Evolutionary conservation across 768 basidiomycete genomes (phyloP), one percentile per base, ranked within the genome.

Genomic region (Panus rudis): DNA sequence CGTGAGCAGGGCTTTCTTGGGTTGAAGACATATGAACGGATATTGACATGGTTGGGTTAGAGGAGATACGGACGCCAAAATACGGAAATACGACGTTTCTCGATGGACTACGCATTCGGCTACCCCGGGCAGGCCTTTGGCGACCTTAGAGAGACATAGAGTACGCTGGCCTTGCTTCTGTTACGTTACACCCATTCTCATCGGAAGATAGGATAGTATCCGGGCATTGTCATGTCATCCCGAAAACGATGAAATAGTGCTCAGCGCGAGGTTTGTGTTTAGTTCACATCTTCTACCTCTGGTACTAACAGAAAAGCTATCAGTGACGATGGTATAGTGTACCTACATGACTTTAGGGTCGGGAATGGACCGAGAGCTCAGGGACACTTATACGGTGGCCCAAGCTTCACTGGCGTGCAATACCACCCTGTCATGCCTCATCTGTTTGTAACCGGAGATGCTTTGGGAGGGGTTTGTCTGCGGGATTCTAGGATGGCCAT

Each of bases 401-500:
- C 69, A 34, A 81, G 84, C 53, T 75, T 83, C 41, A 81, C 81
- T 0, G 74, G 76, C 30, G 74, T 81, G 4, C 71, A 79, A 50
- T 79, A 72, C 41, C 84, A 90, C 54, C 87, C 87, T 11, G 55
- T 48, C 23, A 76, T 81, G 67, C 76, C 81, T 27, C 69, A 86
- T 50, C 55, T 87, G 37, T 88, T 90, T 49, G 73, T 72, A 4
- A 83, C 80, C 3, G 75, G 79, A 43, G 81, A 86, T 48, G 63
- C 55, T 10, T 60, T 54, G 13, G 84, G 86, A 4, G 60, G 62
- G 19, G 78, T 87, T 3, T 77, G 71, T 50, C 73, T 90, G 44
- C 75, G 83, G 13, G 86, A 90, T 58, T 63, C 65, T 13, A 69
- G 86, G 11, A 87, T 86, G 81, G 75, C 82, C 0, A 89, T 87